phyloP scores from a whole-genome alignment of 805 yeast genomes.

The Phaffomyces opuntiae region DNA sequence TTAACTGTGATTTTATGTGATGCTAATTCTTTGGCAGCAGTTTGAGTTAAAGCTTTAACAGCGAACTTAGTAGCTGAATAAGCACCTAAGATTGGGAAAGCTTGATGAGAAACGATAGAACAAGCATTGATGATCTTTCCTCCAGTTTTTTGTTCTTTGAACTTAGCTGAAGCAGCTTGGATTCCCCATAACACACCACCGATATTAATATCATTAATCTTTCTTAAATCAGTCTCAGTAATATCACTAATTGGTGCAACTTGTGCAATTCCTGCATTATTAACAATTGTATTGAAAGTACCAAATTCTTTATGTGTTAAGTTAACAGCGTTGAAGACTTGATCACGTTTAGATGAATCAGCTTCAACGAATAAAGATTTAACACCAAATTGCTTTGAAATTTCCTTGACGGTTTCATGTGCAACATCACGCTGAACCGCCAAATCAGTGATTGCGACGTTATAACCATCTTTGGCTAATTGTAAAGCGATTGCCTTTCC shows the following conservation, averaged over 20 bases:
- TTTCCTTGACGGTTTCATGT: slow-evolving; percentile 16
- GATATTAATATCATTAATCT: slow-evolving; percentile 24
- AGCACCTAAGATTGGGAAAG: slow-evolving; percentile 25
- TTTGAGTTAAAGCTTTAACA: slow-evolving; percentile 29
- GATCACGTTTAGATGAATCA: slow-evolving; percentile 21
- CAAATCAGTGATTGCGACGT: slow-evolving; percentile 24
- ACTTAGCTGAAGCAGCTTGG: slow-evolving; percentile 27
- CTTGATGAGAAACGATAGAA: slow-evolving; percentile 29
- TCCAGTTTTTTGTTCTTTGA: slow-evolving; percentile 22
- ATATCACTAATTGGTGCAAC: slow-evolving; percentile 23
- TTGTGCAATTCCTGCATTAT: slow-evolving; percentile 31
- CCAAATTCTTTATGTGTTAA: slow-evolving; percentile 25
- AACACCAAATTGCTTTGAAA: slow-evolving; percentile 13
- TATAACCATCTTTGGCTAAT: slow-evolving; percentile 67
- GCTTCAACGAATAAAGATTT: slow-evolving; percentile 21
- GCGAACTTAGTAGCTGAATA: slow-evolving; percentile 34
- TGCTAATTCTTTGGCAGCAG: slow-evolving; percentile 33
- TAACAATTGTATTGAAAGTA: slow-evolving; percentile 28
- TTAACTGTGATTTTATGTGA: slow-evolving; percentile 32
- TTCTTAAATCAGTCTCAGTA: slow-evolving; percentile 23
- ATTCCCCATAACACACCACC: slow-evolving; percentile 28
- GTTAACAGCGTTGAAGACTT: slow-evolving; percentile 24
- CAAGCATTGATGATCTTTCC: slow-evolving; percentile 35
- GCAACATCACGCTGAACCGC: slow-evolving; percentile 20
- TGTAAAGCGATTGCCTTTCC: slow-evolving; percentile 79